Evolutionary conservation across 345 rosid genomes (phyloP), one percentile per base, ranked within the genome.

Genomic region (Citrus mangshanensis): DNA sequence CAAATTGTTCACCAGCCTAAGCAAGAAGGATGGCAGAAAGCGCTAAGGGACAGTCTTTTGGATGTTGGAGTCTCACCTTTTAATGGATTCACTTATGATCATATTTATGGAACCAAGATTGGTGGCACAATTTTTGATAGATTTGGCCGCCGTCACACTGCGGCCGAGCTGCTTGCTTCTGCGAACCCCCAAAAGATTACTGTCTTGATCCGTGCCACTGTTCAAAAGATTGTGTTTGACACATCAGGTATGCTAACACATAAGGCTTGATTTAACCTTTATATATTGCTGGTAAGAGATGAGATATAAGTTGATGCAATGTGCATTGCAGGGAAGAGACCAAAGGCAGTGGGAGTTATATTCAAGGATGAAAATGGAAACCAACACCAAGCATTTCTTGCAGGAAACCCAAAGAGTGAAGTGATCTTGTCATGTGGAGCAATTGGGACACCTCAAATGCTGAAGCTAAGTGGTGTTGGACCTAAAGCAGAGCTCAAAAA

Each of bases 111-210:
- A 69, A 97, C 99, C 83, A 97, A 97, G 82, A 79, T 94, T 77
- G 98, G 99, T 5, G 99, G 99, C 18, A 97, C 98, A 61, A 94
- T 88, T 66, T 97, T 91, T 59, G 99, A 97, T 75, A 84, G 89
- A 56, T 92, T 90, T 56, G 96, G 99, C 60, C 98, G 98, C 73
- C 91, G 98, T 32, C 98, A 92, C 82, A 94, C 98, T 0, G 87
- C 99, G 0, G 98, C 99, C 0, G 99, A 97, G 80, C 97, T 97
- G 18, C 99, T 97, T n/a, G 85, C 87, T 73, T 65, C 89, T 46
- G 97, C 92, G 0, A 89, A 93, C 72, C 97, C 95, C 77, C 84
- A 78, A 59, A 89, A 82, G 74, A 93, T 93, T 22, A 81, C 86
- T 46, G 98, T 97, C 79, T 80, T 94, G 87, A 84, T 94, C 21